Conservation (phyloP, 805 yeast genomes). For the Citeromyces nyonsensis region DNA sequence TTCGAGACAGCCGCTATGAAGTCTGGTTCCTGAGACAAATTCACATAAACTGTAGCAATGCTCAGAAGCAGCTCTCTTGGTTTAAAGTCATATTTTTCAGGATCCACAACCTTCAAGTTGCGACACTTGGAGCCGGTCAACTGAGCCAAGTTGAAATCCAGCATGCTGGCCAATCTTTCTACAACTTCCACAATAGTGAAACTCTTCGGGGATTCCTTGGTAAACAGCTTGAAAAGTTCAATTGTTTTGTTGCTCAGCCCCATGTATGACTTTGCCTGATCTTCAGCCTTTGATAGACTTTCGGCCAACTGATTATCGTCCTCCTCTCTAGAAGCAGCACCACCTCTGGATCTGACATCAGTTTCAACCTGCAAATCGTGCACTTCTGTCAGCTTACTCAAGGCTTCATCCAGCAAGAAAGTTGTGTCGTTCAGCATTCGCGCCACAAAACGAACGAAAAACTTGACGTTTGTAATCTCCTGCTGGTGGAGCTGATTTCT, state of each 20-base stretch:
- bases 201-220: constrained; percentile 74
- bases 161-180: constrained; percentile 89
- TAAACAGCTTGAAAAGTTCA: constrained; percentile 63
- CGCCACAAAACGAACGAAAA: constrained; percentile 86
- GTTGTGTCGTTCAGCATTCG: constrained; percentile 92
- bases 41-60: constrained; percentile 61
- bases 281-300: constrained; percentile 48
- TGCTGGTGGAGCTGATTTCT: constrained; percentile 54
- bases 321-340: constrained; percentile 23
- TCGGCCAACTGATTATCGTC: neutral
- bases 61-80: constrained; percentile 60
- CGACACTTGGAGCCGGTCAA: constrained; percentile 92
- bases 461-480: constrained; percentile 55
- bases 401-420: constrained; percentile 78
- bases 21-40: constrained; percentile 45
- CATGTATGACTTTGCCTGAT: constrained; percentile 68
- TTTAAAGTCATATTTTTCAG: constrained; percentile 70
- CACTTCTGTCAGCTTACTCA: constrained; percentile 63
- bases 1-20: constrained; percentile 73
- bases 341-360: constrained; percentile 25
- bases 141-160: constrained; percentile 82
- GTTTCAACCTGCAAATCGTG: constrained; percentile 61
- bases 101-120: constrained; percentile 71
- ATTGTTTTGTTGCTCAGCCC: constrained; percentile 76
- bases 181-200: constrained; percentile 83